A percentile compares a stretch with the other conserved stretches of the same genome.
Conservation (phyloP, 1,139 yeast species). For the Meyerozyma guilliermondii region DNA sequence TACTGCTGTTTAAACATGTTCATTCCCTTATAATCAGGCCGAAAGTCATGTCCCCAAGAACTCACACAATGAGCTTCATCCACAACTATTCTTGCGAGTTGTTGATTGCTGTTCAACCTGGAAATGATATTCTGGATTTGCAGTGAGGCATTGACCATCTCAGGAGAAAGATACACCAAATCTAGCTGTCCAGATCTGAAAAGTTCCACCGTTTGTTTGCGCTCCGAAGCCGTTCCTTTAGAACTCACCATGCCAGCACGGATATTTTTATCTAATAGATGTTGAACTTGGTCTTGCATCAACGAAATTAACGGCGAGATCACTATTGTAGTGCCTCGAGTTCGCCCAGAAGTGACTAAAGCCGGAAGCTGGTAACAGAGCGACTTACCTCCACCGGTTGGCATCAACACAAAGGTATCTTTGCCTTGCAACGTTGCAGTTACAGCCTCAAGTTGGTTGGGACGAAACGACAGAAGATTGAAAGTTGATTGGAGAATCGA, state of each 20-base stretch:
- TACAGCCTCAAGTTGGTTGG: slow-evolving; percentile 84
- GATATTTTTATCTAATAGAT: slow-evolving; percentile 60
- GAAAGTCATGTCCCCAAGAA: slow-evolving; percentile 98
- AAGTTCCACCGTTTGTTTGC: slow-evolving; percentile 55
- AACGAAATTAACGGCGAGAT: slow-evolving; percentile 91
- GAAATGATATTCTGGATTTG: slow-evolving; percentile 64
- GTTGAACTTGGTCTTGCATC: slow-evolving; percentile 97
- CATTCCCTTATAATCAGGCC: slow-evolving; percentile 90
- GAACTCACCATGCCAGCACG: slow-evolving; percentile 89
- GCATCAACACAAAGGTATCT: slow-evolving; percentile 95
- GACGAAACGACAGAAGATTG: slow-evolving; percentile 63
- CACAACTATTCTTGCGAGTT: slow-evolving; percentile 81
- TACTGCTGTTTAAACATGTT: slow-evolving; percentile 66
- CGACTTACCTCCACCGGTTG: slow-evolving; percentile 98
- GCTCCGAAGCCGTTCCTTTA: slow-evolving; percentile 59
- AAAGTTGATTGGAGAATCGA: slow-evolving; percentile 54
- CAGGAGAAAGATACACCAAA: slow-evolving; percentile 88
- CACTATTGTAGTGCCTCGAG: slow-evolving; percentile 84
- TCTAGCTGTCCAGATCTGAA: slow-evolving; percentile 66
- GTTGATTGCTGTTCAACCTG: slow-evolving; percentile 47
- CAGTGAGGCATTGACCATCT: slow-evolving; percentile 79
- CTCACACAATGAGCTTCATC: slow-evolving; percentile 99
- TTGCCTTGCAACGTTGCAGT: slow-evolving; percentile 73
- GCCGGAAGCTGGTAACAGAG: slow-evolving; percentile 96
- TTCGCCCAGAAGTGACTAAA: slow-evolving; percentile 63